Evolutionary conservation across 345 rosid genomes (phyloP), one percentile per base, ranked within the genome.

Genomic region (Populus davidiana): DNA sequence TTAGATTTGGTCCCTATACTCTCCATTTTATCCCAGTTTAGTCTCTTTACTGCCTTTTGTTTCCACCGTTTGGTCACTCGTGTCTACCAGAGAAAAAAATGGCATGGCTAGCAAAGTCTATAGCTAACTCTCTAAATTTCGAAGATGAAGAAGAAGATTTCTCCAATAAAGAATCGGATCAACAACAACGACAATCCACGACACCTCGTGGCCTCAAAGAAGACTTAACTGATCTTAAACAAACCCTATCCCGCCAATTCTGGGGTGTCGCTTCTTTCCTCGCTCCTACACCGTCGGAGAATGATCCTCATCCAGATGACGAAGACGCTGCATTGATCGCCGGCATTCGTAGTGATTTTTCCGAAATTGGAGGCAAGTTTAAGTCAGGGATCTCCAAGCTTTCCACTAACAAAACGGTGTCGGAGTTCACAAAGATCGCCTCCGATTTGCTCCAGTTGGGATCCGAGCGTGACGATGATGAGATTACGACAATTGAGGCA

Each of bases 181-280:
- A 81, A 52, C 81, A 65, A 25, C 31, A 81, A 47, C 81, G 61
- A 25, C 25, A 63, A 33, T 33, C 74, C 59, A 56, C 75, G 29
- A 35, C 88, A 8, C 89, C 87, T 0, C 90, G 97, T 25, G 98
- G 97, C 70, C 91, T 93, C 73, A 91, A 89, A 76, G 97, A 90
- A 72, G 99, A 96, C 83, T 86, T 96, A 54, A 85, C 94, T 52
- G 97, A 92, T 86, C 87, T 93, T 72, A 87, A 91, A 23, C 86
- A 90, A 82, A 88, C 94, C 85, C 90, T 96, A 47, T 81, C 89
- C 29, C 92, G 93, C 68, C 93, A 89, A 69, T 86, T 93, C 83
- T 93, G 98, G 77, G 98, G 97, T 36, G 98, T 93, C 23, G 98
- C 99, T 31, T 92, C 93, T 77, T 92, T 96, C 82, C 95, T 93